Evolutionary conservation across 371 early-diverging fungal species (phyloP).

Genomic region (Circinella minor): DNA sequence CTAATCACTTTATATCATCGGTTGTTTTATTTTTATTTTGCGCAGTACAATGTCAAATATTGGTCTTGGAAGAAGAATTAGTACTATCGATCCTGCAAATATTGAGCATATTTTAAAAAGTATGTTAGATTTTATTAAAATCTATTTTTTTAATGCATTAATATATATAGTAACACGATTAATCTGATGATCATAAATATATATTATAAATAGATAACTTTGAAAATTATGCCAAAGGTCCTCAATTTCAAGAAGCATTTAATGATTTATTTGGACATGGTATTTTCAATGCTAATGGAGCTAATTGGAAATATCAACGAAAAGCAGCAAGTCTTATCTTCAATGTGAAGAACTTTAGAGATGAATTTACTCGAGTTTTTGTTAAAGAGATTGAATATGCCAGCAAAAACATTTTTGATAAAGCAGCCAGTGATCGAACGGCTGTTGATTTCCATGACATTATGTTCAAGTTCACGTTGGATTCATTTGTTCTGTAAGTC

Average conservation of each 20-base stretch:
- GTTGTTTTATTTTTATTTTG: background rate
- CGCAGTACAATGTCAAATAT: constrained; percentile 32
- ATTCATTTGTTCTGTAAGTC: constrained; percentile 57
- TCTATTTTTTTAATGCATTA: no score
- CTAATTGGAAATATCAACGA: constrained; percentile 61
- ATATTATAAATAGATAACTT: constrained; percentile 36
- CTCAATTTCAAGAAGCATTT: constrained; percentile 32
- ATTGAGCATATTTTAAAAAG: constrained; percentile 33
- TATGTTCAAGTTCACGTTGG: constrained; percentile 63
- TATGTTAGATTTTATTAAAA: background rate
- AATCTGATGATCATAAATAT: background rate
- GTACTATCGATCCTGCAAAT: constrained; percentile 32
- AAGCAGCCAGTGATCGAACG: constrained; percentile 31
- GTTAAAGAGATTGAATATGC: constrained; percentile 34
- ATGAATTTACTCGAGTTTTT: constrained; percentile 56
- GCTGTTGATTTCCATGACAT: constrained; percentile 62
- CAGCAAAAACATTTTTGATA: constrained; percentile 35
- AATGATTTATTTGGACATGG: constrained; percentile 64
- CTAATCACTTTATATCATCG: background rate
- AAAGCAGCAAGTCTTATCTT: constrained; percentile 69
- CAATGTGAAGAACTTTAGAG: constrained; percentile 65
- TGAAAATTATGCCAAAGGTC: constrained; percentile 57
- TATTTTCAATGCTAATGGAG: constrained; percentile 70
- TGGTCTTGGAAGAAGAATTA: constrained; percentile 29
- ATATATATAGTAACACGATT: no score